Percentiles rank a stretch among this genome's conserved stretches.
phyloP scores from a whole-genome alignment of 805 yeast genomes.

The Starmera amethionina region DNA sequence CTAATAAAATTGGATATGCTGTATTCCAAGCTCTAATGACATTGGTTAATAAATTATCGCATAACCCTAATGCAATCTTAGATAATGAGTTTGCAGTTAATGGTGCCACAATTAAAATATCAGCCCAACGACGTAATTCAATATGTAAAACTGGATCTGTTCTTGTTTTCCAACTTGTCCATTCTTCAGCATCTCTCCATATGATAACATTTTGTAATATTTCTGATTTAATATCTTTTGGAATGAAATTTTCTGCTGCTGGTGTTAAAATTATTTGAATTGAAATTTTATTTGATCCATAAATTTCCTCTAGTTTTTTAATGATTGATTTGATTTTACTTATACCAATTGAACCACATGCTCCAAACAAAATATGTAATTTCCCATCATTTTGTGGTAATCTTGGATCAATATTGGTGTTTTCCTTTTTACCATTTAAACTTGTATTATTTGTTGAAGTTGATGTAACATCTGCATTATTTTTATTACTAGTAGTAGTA shows the following conservation, averaged over 20 bases:
- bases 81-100: conserved; percentile 87
- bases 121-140: conserved; percentile 95
- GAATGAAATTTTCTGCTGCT: conserved; percentile 73
- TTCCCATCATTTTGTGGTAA: conserved; percentile 79
- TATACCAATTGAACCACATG: conserved; percentile 83
- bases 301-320: conserved; percentile 71
- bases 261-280: conserved; percentile 82
- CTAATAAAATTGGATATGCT: conserved; percentile 75
- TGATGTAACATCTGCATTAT: neutral
- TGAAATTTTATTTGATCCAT: conserved; percentile 62
- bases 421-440: conserved; percentile 24
- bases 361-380: conserved; percentile 75
- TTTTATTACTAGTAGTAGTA: neutral
- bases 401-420: conserved; percentile 49
- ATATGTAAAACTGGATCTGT: conserved; percentile 91
- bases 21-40: conserved; percentile 96
- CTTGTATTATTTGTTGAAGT: neutral
- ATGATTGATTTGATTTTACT: conserved; percentile 71
- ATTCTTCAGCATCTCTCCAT: conserved; percentile 93
- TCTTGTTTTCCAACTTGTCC: conserved; percentile 78
- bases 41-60: conserved; percentile 85
- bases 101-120: conserved; percentile 87
- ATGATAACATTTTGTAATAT: conserved; percentile 60
- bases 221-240: conserved; percentile 22
- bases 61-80: conserved; percentile 81